Base-by-base conservation (phyloP, 805 yeast genomes). In the Candida germanica region DNA sequence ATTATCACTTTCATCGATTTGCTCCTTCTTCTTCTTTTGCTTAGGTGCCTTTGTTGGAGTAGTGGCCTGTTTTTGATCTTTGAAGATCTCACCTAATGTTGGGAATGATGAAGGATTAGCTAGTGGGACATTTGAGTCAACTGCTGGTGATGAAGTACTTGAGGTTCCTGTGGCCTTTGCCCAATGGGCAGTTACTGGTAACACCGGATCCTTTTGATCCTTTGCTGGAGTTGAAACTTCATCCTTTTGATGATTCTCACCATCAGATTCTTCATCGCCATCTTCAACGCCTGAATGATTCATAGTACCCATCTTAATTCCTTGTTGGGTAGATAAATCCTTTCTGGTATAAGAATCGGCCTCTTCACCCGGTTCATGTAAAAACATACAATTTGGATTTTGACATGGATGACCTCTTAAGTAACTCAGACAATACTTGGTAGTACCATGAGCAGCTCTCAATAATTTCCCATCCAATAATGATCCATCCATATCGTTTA, bases 311-410 rank as follows among this genome's bases (percentile, higher is more conserved):
- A 77, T 76, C 51, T 75, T 78, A 46, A 77, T 69, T 49, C 80
- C 79, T 47, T 79, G 80, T 56, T 85, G 83, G 3, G 93, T 84
- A 4, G 88, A 79, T 51, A 86, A 69, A 53, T 86, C 94, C 54
- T 86, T 88, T 60, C 96, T 80, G 18, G 95, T 87, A 64, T 86
- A 91, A 8, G 95, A 84, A 53, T 93, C 98, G 2, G 98, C 98
- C 60, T 93, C 98, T 68, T 93, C 99, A 40, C 99, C 98, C 5
- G 98, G 98, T 62, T 93, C 98, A 59, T 93, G 99, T 52, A 93
- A 72, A 54, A 93, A 93, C 98, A 93, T 93, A 73, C 99, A 93
- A 55, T 88, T 87, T 44, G 98, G 98, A 62, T 93, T 93, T 41
- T 96, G 98, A 65, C 99, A 93, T 7, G 93, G 83, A 58, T 87